Evolutionary conservation across 2,329 filamentous ascomycete genomes (phyloP), one percentile per base, ranked within the genome.

Genomic region (Fusarium acutatum): DNA sequence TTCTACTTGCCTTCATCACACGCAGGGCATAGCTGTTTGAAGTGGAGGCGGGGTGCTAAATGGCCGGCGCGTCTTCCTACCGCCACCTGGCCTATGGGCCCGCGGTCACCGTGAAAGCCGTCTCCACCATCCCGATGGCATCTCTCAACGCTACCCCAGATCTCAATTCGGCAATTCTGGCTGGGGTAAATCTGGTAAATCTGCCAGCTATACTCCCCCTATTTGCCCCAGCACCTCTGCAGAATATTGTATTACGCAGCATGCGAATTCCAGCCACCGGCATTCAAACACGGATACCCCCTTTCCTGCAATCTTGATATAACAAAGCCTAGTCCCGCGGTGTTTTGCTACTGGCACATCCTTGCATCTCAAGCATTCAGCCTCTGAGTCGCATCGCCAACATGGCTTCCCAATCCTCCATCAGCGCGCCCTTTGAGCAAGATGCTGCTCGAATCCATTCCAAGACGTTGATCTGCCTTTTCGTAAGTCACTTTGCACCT

Each of bases 1-100:
- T 26, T 37, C 22, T 24, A 2, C 10, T 5, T 32, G 12, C 8
- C 17, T 3, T 30, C 0, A 7, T 11, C 5, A n/a, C 7, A 30
- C 6, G 7, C 5, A 30, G 14, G 14, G 4, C 5, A 17, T 14
- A 8, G 1, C 20, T 28, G 43, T 28, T 28, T 7, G 24, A 22
- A 46, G 6, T 18, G 47, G 47, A 4, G 47, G 28, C 17, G 28
- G 5, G 6, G 6, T 26, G 17, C 12, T 20, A 20, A 26, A 12
- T 12, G 17, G n/a, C 17, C 18, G 18, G 49, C 0, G 32, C 7
- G 18, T 52, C 7, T 18, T 18, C 6, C 1, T 10, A 18, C 46
- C 46, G 28, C 1, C 15, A 6, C 8, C 3, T 32, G 15, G n/a
- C 22, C 22, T 22, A 26, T 18, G 13, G n/a, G 2, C 32, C n/a